A percentile compares a stretch with the other conserved stretches of the same genome.
Conservation (phyloP, 2,329 filamentous ascomycete species). For the Talaromyces rugulosus region DNA sequence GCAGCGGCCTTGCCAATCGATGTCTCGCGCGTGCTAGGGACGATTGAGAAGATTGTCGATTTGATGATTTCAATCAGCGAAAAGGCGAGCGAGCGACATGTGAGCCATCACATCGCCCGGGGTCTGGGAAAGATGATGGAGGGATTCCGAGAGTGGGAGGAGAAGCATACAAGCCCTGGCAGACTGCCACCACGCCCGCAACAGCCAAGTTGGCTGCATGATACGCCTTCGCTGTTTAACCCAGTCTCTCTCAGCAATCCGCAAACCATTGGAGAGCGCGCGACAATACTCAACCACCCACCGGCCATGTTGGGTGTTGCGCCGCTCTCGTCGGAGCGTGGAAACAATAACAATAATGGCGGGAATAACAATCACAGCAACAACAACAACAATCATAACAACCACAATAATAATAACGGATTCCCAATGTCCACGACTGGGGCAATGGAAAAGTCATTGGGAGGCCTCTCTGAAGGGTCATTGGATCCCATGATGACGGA, state of each 20-base stretch:
- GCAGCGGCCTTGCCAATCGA: slow-evolving; percentile 32
- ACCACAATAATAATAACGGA: slow-evolving; percentile 18
- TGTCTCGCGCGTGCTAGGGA: slow-evolving; percentile 29
- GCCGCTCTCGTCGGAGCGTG: slow-evolving; percentile 35
- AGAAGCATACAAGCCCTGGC: slow-evolving; percentile 19
- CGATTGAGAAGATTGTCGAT: slow-evolving; percentile 32
- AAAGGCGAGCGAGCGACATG: slow-evolving; percentile 36
- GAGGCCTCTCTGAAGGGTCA: slow-evolving; percentile 34
- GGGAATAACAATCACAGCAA: slow-evolving; percentile 1
- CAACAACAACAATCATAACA: slow-evolving; percentile 1
- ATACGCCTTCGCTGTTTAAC: slow-evolving; percentile 30
- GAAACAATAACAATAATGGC: slow-evolving; percentile 7
- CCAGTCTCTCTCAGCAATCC: slow-evolving; percentile 33
- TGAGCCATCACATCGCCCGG: slow-evolving; percentile 37
- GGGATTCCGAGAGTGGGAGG: slow-evolving; percentile 38
- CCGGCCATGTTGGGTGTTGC: slow-evolving; percentile 34
- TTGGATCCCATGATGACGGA: slow-evolving; percentile 39
- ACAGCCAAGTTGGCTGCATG: slow-evolving; percentile 20
- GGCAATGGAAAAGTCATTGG: slow-evolving; percentile 16
- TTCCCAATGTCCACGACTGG: slow-evolving; percentile 16
- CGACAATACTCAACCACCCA: slow-evolving; percentile 30
- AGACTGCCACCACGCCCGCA: slow-evolving; percentile 14
- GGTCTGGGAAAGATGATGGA: slow-evolving; percentile 37
- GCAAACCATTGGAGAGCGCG: slow-evolving; percentile 32
- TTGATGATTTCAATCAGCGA: slow-evolving; percentile 37